These are phyloP conservation scores for Medicago arabica DNA, from an alignment of 306 rosid genomes.

Conservation along the genomic window DNA sequence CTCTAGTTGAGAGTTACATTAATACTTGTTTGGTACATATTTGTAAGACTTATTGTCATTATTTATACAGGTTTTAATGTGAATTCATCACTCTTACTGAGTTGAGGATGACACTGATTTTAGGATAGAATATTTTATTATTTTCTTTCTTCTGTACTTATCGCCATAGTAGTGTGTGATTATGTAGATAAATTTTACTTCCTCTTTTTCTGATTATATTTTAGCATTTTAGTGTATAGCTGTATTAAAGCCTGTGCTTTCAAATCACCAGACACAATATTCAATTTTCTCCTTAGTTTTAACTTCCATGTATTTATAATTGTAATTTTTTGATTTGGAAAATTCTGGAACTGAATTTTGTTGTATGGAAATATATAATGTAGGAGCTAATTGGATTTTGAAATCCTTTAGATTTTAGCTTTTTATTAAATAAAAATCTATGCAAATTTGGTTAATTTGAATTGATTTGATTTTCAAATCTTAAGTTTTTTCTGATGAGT, in stretches of 20 bases:
- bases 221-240: background rate
- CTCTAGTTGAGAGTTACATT: no score
- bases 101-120: background rate
- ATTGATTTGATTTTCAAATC: constrained; percentile 12
- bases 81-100: background rate
- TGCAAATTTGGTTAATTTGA: constrained; percentile 20
- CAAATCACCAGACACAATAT: background rate
- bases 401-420: constrained; percentile 25
- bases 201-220: background rate
- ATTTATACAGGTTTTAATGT: background rate
- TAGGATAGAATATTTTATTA: background rate
- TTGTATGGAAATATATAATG: constrained; percentile 10
- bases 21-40: background rate
- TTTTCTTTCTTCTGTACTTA: background rate
- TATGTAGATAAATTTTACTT: background rate
- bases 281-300: background rate
- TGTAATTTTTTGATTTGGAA: background rate
- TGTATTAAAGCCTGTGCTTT: background rate
- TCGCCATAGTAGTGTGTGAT: background rate
- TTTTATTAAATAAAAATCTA: constrained; percentile 24
- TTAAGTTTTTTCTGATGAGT: background rate
- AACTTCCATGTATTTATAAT: background rate
- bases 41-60: background rate
- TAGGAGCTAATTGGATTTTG: constrained; percentile 1
- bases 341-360: background rate